Percentiles rank a stretch among this genome's conserved stretches.
These are phyloP conservation scores for Saccharum officinarum DNA, from an alignment of 176 grass and related monocot species.

Conservation along the genomic window DNA sequence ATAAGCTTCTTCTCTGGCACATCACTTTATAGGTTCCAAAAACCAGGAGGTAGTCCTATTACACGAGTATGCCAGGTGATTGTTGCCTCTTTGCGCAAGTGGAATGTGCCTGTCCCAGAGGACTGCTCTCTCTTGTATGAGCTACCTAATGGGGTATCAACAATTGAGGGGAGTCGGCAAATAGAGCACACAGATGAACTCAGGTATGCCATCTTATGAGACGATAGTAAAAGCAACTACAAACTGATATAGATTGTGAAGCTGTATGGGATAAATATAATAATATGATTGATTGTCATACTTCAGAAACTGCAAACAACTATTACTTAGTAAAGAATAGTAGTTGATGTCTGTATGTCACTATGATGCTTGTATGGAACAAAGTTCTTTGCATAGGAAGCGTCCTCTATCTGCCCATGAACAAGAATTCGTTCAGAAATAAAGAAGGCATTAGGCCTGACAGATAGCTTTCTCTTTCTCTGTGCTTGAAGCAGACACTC, in stretches of 20 bases:
- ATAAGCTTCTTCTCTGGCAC: conserved; percentile 89
- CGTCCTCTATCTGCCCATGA: too few relatives aligned
- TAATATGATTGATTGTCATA: too few relatives aligned
- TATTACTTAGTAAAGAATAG: too few relatives aligned
- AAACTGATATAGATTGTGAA: background rate
- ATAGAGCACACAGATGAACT: conserved; percentile 77
- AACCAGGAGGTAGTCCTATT: conserved; percentile 88
- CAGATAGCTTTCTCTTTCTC: background rate
- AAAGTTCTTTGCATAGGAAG: too few relatives aligned
- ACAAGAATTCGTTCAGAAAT: background rate
- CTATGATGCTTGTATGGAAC: too few relatives aligned
- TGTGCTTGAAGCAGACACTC: too few relatives aligned
- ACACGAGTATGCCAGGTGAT: conserved; percentile 75
- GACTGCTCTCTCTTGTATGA: conserved; percentile 72
- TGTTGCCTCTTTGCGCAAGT: conserved; percentile 73
- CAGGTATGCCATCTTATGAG: conserved; percentile 32
- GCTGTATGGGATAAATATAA: too few relatives aligned
- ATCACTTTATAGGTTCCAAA: conserved; percentile 78
- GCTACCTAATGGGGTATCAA: conserved; percentile 60
- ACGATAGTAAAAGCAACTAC: background rate
- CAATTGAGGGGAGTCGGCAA: conserved; percentile 87
- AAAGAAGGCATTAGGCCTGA: background rate
- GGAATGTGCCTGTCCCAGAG: conserved; percentile 50
- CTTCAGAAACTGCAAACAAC: too few relatives aligned
- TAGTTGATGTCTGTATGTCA: too few relatives aligned